A percentile compares a stretch with the other conserved stretches of the same genome.
Conservation (phyloP, 305 asterid species). For the Fraxinus greggii region DNA sequence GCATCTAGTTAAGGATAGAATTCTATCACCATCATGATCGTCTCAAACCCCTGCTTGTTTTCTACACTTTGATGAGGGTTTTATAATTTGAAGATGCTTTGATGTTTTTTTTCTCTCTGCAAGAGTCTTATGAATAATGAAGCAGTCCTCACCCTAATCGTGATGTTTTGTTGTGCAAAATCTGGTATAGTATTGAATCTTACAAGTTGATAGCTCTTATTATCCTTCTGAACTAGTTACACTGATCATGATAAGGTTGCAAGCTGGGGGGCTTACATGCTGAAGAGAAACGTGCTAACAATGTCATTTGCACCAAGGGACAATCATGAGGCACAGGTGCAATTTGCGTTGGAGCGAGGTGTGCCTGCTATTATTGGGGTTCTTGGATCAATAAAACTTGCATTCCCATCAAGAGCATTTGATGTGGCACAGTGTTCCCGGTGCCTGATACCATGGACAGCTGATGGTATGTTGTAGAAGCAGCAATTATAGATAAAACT, state of each 20-base stretch:
- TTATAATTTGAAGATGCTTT: background rate
- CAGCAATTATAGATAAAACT: background rate
- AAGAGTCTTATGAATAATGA: background rate
- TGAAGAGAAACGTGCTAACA: slow-evolving; percentile 74
- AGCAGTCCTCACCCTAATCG: background rate
- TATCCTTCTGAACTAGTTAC: slow-evolving; percentile 22
- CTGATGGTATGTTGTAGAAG: slow-evolving; percentile 49
- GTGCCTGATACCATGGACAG: slow-evolving; percentile 85
- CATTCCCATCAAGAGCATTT: slow-evolving; percentile 81
- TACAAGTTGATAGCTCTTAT: slow-evolving; percentile 7
- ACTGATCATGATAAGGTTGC: slow-evolving; percentile 56
- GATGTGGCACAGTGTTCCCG: slow-evolving; percentile 96
- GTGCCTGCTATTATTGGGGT: slow-evolving; percentile 91
- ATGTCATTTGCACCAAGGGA: slow-evolving; percentile 95
- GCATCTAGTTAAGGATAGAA: background rate
- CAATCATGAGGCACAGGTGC: slow-evolving; percentile 96
- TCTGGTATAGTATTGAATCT: background rate
- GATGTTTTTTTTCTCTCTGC: background rate
- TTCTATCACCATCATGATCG: background rate
- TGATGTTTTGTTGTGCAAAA: background rate
- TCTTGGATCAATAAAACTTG: slow-evolving; percentile 78
- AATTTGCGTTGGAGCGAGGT: slow-evolving; percentile 91
- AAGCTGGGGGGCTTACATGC: slow-evolving; percentile 94
- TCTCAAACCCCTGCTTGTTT: background rate
- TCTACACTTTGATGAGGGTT: background rate